Percentiles rank a stretch among this genome's conserved stretches.
phyloP scores from a whole-genome alignment of 2,329 filamentous ascomycete species.

The Aspergillus bombycis region DNA sequence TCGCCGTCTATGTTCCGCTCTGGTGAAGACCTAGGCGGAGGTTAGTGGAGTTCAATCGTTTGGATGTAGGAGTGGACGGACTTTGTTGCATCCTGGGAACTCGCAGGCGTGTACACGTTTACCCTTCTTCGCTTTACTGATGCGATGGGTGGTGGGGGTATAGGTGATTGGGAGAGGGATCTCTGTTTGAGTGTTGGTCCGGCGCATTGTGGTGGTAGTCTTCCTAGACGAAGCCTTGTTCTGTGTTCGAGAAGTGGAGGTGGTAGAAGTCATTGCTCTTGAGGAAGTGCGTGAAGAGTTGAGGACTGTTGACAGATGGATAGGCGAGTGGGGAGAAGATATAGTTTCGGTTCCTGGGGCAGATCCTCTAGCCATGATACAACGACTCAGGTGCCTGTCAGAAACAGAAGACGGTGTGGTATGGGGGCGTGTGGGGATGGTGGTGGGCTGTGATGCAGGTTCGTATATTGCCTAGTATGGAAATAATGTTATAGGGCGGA shows the following conservation, averaged over 20 bases:
- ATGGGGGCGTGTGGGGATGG: slow-evolving; percentile 19
- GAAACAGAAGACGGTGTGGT: slow-evolving; percentile 18
- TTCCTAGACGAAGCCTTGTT: slow-evolving; percentile 20
- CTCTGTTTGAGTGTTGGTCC: slow-evolving; percentile 32
- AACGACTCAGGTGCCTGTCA: slow-evolving; percentile 20
- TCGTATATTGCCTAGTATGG: slow-evolving; percentile 13
- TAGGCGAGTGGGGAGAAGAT: slow-evolving; percentile 25
- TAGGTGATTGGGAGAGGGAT: slow-evolving; percentile 45
- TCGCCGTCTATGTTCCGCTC: slow-evolving; percentile 53
- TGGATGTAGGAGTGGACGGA: slow-evolving; percentile 27
- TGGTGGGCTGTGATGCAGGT: slow-evolving; percentile 25
- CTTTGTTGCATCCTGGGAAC: slow-evolving; percentile 52
- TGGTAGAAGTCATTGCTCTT: slow-evolving; percentile 12
- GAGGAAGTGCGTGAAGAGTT: slow-evolving; percentile 25
- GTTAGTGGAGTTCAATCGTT: slow-evolving; percentile 14
- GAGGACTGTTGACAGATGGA: slow-evolving; percentile 25
- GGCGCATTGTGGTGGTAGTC: slow-evolving; percentile 30
- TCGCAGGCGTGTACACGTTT: slow-evolving; percentile 55
- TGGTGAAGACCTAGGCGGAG: slow-evolving; percentile 49
- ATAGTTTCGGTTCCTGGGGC: slow-evolving; percentile 26
- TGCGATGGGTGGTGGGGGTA: slow-evolving; percentile 53
- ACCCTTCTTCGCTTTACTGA: slow-evolving; percentile 57
- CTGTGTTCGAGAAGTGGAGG: neutral
- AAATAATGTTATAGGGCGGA: slow-evolving; percentile 4
- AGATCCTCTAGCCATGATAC: slow-evolving; percentile 28